A percentile compares a stretch with the other conserved stretches of the same genome.
Evolutionary conservation across 352 stramenopile genomes (phyloP).

Genomic region (Phytophthora cryptogea): DNA sequence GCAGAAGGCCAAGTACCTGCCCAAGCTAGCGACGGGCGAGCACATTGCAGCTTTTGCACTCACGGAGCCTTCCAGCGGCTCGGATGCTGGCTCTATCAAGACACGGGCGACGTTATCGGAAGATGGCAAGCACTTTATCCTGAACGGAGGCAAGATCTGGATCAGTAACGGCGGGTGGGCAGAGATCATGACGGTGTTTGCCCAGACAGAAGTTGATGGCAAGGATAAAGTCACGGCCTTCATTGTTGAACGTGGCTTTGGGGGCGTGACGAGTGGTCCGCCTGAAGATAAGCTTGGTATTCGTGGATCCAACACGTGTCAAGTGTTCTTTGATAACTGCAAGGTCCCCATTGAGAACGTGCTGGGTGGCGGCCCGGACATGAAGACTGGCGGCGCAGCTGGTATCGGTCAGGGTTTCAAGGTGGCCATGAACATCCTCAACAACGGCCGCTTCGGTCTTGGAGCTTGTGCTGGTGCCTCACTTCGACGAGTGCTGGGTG

Average conservation of each 20-base stretch:
- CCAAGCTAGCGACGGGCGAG: conserved; percentile 88
- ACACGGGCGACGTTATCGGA: conserved; percentile 90
- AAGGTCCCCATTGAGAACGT: conserved; percentile 93
- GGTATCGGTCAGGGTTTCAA: conserved; percentile 92
- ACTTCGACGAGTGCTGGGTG: conserved; percentile 69
- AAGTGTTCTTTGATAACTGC: conserved; percentile 96
- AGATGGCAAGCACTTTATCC: conserved; percentile 90
- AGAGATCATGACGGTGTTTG: conserved; percentile 97
- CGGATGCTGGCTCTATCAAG: conserved; percentile 90
- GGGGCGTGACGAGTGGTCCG: conserved; percentile 90
- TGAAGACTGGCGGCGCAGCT: conserved; percentile 66
- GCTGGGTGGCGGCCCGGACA: conserved; percentile 78
- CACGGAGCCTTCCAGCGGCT: conserved; percentile 92
- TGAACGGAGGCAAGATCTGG: conserved; percentile 97
- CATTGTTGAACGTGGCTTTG: conserved; percentile 94
- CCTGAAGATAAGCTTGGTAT: conserved; percentile 98
- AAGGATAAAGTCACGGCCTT: conserved; percentile 99
- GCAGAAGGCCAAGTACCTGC: conserved; percentile 90
- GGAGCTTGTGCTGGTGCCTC: conserved; percentile 75
- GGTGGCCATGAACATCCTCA: conserved; percentile 92
- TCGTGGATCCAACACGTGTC: conserved; percentile 95
- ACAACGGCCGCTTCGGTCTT: conserved; percentile 93
- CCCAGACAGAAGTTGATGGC: conserved; percentile 93
- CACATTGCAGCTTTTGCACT: conserved; percentile 88
- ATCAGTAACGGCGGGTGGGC: conserved; percentile 97